Evolutionary conservation across 2,329 filamentous ascomycete species (phyloP), one percentile per base, ranked within the genome.

Genomic region (Rhinocladiella similis): DNA sequence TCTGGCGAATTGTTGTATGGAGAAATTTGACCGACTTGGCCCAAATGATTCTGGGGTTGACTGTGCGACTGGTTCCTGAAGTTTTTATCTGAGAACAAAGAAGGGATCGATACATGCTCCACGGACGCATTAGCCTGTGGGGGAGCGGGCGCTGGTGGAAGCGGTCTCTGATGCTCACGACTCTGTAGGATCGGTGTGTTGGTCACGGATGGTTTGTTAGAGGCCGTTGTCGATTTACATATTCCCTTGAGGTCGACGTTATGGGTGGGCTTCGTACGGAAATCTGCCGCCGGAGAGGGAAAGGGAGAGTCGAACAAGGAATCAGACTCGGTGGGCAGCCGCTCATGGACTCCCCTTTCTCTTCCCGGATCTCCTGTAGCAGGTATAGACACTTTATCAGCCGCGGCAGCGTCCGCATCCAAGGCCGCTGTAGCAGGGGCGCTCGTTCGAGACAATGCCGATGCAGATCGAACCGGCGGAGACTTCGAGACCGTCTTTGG

Each of bases 251-350:
- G 47, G 14, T 50, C 48, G 18, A 51, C 56, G 25, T 59, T 27
- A 36, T 62, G 53, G 5, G 59, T 55, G 2, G 56, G 56, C n/a
- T 42, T 48, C 47, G 59, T 53, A 16, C 57, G 47, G 19, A 59
- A 57, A 35, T 59, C 59, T 9, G 51, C 47, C 14, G 58, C 59
- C 7, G 56, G 56, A n/a, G 59, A 54, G 5, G 53, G 54, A 42
- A 57, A 59, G 6, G 59, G 50, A 29, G 59, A 57, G 33, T 36
- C 56, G 48, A 57, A 57, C 2, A 53, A 25, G 3, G 59, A 58
- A 45, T 61, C 52, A 14, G 20, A 50, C 7, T 58, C 51, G 10
- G 50, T 48, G 2, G 7, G 43, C 18, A 12, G 35, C 5, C 14
- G 27, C 14, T 47, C 50, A 19, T 16, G 20, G 4, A 14, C 41